Percentiles rank a stretch among this genome's conserved stretches.
Conservation (phyloP, 2,329 filamentous ascomycete genomes). For the Talaromyces sp. region DNA sequence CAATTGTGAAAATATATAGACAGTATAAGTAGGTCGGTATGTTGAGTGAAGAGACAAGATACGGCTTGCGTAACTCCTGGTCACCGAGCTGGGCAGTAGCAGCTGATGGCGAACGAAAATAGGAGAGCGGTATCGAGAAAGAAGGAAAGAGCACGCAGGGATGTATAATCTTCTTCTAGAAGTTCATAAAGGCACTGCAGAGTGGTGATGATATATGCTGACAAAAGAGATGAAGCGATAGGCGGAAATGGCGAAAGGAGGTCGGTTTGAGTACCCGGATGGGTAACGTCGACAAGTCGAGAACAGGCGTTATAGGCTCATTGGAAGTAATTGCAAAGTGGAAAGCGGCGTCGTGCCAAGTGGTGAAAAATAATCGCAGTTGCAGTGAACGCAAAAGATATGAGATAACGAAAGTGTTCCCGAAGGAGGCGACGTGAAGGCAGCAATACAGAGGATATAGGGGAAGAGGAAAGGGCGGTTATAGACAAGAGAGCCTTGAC, state of each 20-base stretch:
- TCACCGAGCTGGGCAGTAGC: constrained; percentile 20
- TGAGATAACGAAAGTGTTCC: constrained; percentile 9
- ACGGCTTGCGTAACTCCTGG: constrained; percentile 18
- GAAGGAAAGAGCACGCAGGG: constrained; percentile 21
- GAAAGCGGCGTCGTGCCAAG: constrained; percentile 20
- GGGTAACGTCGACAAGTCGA: constrained; percentile 34
- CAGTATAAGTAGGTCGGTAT: constrained; percentile 20
- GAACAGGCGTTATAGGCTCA: constrained; percentile 41
- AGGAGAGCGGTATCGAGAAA: constrained; percentile 19
- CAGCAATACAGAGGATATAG: constrained; percentile 8
- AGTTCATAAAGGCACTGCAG: constrained; percentile 29
- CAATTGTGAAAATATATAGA: constrained; percentile 21
- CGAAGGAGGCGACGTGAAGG: background rate
- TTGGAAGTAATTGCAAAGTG: constrained; percentile 29
- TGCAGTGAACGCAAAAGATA: constrained; percentile 9
- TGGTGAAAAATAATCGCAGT: constrained; percentile 23
- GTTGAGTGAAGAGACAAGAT: constrained; percentile 22
- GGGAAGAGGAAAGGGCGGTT: constrained; percentile 16
- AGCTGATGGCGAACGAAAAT: constrained; percentile 17
- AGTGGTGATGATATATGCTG: constrained; percentile 25
- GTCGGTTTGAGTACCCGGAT: constrained; percentile 27
- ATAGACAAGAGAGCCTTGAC: constrained; percentile 13
- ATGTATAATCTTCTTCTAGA: constrained; percentile 23
- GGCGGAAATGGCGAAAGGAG: constrained; percentile 26
- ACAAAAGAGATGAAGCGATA: constrained; percentile 28